phyloP scores from a whole-genome alignment of 2,329 filamentous ascomycete species.

The Cryphonectria naterciae region DNA sequence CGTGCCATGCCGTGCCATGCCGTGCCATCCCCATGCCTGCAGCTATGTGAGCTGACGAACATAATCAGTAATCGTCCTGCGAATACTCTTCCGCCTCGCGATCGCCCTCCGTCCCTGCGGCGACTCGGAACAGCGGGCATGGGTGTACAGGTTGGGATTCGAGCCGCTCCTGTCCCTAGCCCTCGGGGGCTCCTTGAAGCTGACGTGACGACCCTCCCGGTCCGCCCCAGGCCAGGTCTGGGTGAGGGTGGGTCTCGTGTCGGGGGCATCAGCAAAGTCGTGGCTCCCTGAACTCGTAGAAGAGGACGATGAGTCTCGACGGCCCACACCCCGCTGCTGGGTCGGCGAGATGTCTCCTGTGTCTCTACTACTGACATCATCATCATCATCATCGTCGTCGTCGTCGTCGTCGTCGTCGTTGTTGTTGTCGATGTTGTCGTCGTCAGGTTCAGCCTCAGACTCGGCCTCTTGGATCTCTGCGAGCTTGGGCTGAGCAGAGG shows the following conservation, averaged over 20 bases:
- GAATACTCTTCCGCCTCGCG: conserved; percentile 25
- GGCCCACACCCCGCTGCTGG: background rate
- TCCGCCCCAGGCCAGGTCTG: background rate
- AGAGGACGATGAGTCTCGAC: conserved; percentile 1
- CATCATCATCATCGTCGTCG: background rate
- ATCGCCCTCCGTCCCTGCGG: conserved; percentile 18
- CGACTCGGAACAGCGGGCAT: conserved; percentile 14
- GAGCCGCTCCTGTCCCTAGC: conserved; percentile 15
- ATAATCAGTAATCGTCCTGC: conserved; percentile 20
- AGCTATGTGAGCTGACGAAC: conserved; percentile 16
- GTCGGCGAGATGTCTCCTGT: background rate
- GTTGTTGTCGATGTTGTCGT: background rate
- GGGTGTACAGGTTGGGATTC: conserved; percentile 16
- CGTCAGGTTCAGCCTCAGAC: background rate
- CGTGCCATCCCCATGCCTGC: no score
- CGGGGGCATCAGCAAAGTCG: conserved; percentile 12
- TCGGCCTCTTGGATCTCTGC: conserved; percentile 22
- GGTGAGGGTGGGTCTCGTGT: conserved; percentile 4
- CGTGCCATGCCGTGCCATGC: background rate
- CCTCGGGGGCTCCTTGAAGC: conserved; percentile 20
- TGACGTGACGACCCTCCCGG: conserved; percentile 17
- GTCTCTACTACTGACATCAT: background rate
- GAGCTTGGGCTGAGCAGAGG: conserved; percentile 4
- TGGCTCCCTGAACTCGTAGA: conserved; percentile 2
- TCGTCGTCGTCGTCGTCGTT: background rate